phyloP scores from a whole-genome alignment of 1,284 basidiomycete genomes.

The Moesziomyces parantarcticus region DNA sequence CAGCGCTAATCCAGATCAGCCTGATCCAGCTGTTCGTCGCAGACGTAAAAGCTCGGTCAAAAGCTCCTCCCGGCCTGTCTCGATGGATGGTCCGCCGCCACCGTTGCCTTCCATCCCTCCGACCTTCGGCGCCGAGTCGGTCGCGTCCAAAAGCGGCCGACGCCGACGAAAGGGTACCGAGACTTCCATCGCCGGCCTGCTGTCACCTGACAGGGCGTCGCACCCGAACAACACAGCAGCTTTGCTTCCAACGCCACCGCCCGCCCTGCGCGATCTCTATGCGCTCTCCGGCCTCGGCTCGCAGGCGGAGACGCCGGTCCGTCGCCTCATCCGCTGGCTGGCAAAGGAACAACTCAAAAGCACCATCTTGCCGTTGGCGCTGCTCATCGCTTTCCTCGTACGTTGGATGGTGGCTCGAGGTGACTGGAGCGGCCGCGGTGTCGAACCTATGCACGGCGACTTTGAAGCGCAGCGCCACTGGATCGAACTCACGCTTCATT shows the following conservation, averaged over 20 bases:
- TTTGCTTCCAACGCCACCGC: conserved; percentile 1
- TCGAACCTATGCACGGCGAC: conserved; percentile 87
- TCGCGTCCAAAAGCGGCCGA: conserved; percentile 28
- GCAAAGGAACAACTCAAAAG: conserved; percentile 49
- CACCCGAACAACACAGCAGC: conserved; percentile 7
- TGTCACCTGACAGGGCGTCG: conserved; percentile 16
- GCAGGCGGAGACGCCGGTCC: conserved; percentile 53
- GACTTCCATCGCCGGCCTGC: conserved; percentile 14
- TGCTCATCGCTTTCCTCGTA: conserved; percentile 38
- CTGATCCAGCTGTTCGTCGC: conserved; percentile 15
- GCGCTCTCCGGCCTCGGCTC: conserved; percentile 26
- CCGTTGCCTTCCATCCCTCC: conserved; percentile 18
- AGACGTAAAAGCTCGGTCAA: conserved; percentile 35
- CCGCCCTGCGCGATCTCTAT: conserved; percentile 32
- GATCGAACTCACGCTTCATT: conserved; percentile 86
- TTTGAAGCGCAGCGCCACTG: conserved; percentile 94
- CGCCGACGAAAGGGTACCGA: conserved; percentile 20
- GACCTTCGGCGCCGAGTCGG: conserved; percentile 17
- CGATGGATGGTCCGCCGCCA: conserved; percentile 27
- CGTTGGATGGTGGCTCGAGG: conserved; percentile 51
- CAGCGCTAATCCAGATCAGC: conserved; percentile 1
- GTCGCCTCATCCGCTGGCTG: conserved; percentile 54
- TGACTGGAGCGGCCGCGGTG: conserved; percentile 73
- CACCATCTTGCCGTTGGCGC: conserved; percentile 26
- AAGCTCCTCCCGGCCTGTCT: conserved; percentile 20